Evolutionary conservation across 192 early-diverging fungal species (phyloP).

Genomic region (Tieghemiomyces parasiticus): DNA sequence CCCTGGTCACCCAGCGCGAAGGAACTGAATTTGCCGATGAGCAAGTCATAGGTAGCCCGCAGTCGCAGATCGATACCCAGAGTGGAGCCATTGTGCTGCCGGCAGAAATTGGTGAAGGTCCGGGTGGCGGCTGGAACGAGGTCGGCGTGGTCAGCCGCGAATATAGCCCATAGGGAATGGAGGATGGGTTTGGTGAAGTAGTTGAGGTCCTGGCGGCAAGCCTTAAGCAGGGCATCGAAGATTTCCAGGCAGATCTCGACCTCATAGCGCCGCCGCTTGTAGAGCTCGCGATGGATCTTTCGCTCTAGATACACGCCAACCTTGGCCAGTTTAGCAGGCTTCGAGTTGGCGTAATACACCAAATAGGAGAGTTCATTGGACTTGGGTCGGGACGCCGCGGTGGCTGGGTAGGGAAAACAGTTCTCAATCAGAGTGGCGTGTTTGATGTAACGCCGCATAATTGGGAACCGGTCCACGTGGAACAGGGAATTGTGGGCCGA

Average conservation of each 20-base stretch:
- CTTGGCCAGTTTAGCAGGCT: conserved; percentile 82
- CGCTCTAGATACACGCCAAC: conserved; percentile 71
- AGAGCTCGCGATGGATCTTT: conserved; percentile 45
- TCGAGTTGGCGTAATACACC: conserved; percentile 72
- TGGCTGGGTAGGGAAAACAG: conserved; percentile 37
- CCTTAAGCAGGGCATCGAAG: conserved; percentile 48
- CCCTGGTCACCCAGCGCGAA: neutral
- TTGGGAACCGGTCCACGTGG: conserved; percentile 13
- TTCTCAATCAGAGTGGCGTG: conserved; percentile 64
- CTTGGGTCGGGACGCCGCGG: conserved; percentile 31
- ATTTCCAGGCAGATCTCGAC: conserved; percentile 62
- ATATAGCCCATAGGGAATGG: conserved; percentile 40
- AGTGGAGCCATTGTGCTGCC: conserved; percentile 48
- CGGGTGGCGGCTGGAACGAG: conserved; percentile 39
- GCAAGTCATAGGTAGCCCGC: conserved; percentile 15
- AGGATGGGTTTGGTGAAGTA: conserved; percentile 73
- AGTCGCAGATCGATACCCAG: conserved; percentile 52
- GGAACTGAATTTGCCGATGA: conserved; percentile 20
- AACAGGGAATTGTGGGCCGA: conserved; percentile 20
- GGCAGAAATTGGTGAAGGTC: conserved; percentile 58
- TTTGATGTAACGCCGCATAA: conserved; percentile 46
- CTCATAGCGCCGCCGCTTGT: conserved; percentile 40
- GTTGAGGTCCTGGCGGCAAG: conserved; percentile 59
- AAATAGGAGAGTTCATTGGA: conserved; percentile 72
- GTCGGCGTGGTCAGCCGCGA: conserved; percentile 39